Conservation (phyloP, 495 filamentous ascomycete species). For the Jackrogersella multiformis region DNA sequence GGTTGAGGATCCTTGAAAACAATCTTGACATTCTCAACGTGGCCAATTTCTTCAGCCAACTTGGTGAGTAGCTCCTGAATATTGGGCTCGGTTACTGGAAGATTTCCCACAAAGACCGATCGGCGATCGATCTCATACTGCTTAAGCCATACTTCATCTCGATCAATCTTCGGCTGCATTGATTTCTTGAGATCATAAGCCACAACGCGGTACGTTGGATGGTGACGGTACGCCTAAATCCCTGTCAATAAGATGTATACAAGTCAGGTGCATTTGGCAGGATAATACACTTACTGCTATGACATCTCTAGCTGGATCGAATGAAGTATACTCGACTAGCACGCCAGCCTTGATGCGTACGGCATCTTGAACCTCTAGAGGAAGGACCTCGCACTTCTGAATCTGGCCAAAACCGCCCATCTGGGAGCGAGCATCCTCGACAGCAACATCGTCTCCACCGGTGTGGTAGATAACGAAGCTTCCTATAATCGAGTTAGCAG, state of each 20-base stretch:
- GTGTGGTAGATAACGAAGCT: slow-evolving; percentile 60
- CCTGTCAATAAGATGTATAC: slow-evolving; percentile 20
- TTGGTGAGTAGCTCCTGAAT: slow-evolving; percentile 50
- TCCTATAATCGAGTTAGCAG: slow-evolving; percentile 49
- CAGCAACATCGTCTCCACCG: slow-evolving; percentile 49
- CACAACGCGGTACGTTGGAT: slow-evolving; percentile 43
- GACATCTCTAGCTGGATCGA: slow-evolving; percentile 53
- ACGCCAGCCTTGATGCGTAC: slow-evolving; percentile 57
- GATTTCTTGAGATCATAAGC: slow-evolving; percentile 50
- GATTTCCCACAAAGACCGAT: slow-evolving; percentile 62
- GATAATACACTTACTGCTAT: slow-evolving; percentile 47
- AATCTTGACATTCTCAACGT: slow-evolving; percentile 54
- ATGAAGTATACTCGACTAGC: slow-evolving; percentile 60
- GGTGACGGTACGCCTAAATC: slow-evolving; percentile 41
- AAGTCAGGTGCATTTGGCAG: neutral
- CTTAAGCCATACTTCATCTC: slow-evolving; percentile 48
- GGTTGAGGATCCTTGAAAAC: slow-evolving; percentile 48
- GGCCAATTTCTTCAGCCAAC: slow-evolving; percentile 53
- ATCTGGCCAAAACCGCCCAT: slow-evolving; percentile 55
- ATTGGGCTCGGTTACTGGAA: slow-evolving; percentile 50
- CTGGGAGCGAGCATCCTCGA: slow-evolving; percentile 54
- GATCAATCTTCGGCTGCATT: slow-evolving; percentile 26
- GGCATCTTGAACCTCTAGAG: slow-evolving; percentile 34
- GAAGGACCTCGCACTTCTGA: slow-evolving; percentile 44
- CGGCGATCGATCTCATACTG: slow-evolving; percentile 58